These are phyloP conservation scores for Thermothelomyces thermophilus DNA, from an alignment of 2,329 filamentous ascomycete genomes.

Conservation along the genomic window DNA sequence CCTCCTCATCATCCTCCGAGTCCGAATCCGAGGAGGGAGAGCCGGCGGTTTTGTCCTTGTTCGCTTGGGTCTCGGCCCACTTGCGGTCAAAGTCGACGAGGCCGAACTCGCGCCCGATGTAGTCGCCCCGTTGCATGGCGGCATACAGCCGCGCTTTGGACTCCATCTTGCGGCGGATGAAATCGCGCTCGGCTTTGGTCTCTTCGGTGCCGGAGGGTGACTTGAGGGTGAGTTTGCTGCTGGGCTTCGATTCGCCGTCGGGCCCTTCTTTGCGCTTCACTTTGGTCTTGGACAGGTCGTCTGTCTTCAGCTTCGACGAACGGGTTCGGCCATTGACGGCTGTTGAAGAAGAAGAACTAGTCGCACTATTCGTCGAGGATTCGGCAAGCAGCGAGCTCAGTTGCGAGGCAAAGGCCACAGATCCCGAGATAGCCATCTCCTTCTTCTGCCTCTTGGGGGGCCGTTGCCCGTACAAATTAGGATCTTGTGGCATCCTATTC, in stretches of 20 bases:
- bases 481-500: conserved; percentile 53
- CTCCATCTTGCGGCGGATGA: conserved; percentile 75
- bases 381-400: conserved; percentile 72
- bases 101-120: conserved; percentile 59
- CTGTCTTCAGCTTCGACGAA: conserved; percentile 50
- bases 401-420: conserved; percentile 81
- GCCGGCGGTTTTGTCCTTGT: conserved; percentile 26
- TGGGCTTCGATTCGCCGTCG: conserved; percentile 35
- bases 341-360: conserved; percentile 33
- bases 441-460: conserved; percentile 63
- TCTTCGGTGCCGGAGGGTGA: conserved; percentile 51
- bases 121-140: conserved; percentile 84
- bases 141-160: conserved; percentile 85
- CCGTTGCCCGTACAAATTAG: conserved; percentile 69
- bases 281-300: conserved; percentile 56
- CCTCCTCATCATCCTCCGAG: conserved; percentile 33
- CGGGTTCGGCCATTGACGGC: conserved; percentile 44
- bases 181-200: conserved; percentile 60
- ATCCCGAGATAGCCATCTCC: conserved; percentile 63
- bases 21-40: conserved; percentile 42
- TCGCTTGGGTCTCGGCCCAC: conserved; percentile 66
- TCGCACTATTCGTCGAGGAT: conserved; percentile 34
- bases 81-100: conserved; percentile 94
- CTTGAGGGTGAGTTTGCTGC: conserved; percentile 39
- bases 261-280: conserved; percentile 36